Evolutionary conservation across 257 asterid genomes (phyloP), one percentile per base, ranked within the genome.

Genomic region (Coffea eugenioides): DNA sequence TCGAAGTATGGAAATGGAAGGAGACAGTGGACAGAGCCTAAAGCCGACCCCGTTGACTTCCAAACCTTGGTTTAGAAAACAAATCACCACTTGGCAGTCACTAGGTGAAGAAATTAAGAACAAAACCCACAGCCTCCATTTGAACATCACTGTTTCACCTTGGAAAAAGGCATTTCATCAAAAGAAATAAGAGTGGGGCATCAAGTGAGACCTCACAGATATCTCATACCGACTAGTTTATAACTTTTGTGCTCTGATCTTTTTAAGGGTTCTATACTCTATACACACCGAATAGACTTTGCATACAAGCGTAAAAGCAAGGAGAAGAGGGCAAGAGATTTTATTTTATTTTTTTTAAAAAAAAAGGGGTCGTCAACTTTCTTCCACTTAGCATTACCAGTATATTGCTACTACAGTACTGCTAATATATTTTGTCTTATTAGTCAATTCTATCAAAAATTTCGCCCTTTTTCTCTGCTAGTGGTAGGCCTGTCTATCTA

Each of bases 11-110:
- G 61, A 77, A 77, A 43, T 49, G 39, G 80, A 81, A 74, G 75
- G 80, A 64, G 75, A 77, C 81, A 54, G 83, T 76, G 59, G 25
- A 78, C 66, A 14, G 65, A 66, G 49, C 70, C 67, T 43, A 69
- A 71, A 87, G 82, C 79, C 80, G 73, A 61, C 67, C 78, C 80
- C 90, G 93, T 90, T 91, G 97, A 93, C 96, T 80, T 84, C 12
- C 9, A 7, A 11, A 15, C 11, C 39, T 21, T 0, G 20, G 8
- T 54, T 65, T 10, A 36, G 61, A 36, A 54, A 54, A 49, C 6
- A 43, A 0, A 36, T 90, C 88, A 77, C 82, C 94, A 88, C 81
- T 80, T 89, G 91, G 76, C 89, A 81, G 88, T 89, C 75, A 85
- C 51, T 39, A n/a, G 34, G 52, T 61, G 6, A 68, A 69, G 34